Conservation (phyloP, 495 filamentous ascomycete genomes). For the Aspergillus asperescens region DNA sequence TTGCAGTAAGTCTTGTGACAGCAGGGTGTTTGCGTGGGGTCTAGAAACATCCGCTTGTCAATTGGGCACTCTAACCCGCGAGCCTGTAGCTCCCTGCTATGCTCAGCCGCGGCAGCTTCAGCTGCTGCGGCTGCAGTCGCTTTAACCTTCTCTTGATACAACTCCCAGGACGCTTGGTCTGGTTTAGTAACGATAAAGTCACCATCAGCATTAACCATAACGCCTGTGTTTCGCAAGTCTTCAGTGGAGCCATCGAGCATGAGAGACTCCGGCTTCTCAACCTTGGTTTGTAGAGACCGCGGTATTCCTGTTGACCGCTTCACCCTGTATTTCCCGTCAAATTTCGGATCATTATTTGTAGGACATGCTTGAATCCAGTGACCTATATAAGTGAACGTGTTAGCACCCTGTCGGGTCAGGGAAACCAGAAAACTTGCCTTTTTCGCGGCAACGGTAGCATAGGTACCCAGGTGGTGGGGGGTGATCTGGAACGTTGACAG, state of each 20-base stretch:
- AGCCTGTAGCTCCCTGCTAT: conserved; percentile 75
- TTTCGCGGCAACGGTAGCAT: conserved; percentile 96
- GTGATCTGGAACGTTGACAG: conserved; percentile 77
- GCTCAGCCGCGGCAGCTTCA: conserved; percentile 61
- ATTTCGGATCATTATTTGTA: conserved; percentile 95
- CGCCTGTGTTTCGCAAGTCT: conserved; percentile 71
- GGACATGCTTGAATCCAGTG: conserved; percentile 98
- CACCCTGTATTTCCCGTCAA: conserved; percentile 81
- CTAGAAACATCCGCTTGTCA: conserved; percentile 94
- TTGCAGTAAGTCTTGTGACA: conserved; percentile 97
- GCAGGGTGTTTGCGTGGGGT: conserved; percentile 97
- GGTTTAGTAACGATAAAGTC: conserved; percentile 93
- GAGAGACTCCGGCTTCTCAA: conserved; percentile 80
- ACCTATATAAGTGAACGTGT: conserved; percentile 40
- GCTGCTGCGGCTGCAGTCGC: conserved; percentile 73
- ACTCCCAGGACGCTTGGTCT: conserved; percentile 91
- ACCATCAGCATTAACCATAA: conserved; percentile 97
- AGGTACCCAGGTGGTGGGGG: conserved; percentile 89
- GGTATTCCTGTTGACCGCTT: conserved; percentile 97
- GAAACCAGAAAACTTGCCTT: conserved; percentile 47
- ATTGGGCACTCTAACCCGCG: conserved; percentile 86
- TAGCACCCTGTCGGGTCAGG: background rate
- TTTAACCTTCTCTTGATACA: conserved; percentile 89
- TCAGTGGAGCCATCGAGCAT: conserved; percentile 67
- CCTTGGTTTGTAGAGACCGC: conserved; percentile 82